Evolutionary conservation across 1,139 yeast genomes (phyloP), one percentile per base, ranked within the genome.

Genomic region (Nadsonia starkeyi-henricii): DNA sequence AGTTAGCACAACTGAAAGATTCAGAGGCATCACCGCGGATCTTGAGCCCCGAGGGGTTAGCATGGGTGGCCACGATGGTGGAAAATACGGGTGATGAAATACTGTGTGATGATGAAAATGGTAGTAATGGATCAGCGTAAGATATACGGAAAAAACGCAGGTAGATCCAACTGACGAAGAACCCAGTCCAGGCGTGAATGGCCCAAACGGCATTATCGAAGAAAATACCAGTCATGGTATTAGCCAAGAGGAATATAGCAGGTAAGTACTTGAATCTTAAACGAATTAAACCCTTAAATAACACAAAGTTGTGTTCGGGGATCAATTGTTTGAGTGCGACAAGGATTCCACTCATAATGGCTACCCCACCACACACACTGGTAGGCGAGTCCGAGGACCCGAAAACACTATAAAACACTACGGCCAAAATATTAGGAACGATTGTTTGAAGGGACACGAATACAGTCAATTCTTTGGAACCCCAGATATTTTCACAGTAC

Each of bases 261-360:
- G 94, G 93, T 43, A 85, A 62, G 53, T 85, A 83, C 64, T 85
- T 62, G 47, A 66, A 78, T 55, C 95, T 74, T 53, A 82, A 73
- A 56, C 81, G 78, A 51, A 83, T 63, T 21, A 73, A 61, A 0
- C 86, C 81, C 50, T 77, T 73, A 60, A 83, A 78, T 42, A 88
- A 66, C 26, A 77, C 76, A 49, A 86, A 74, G 49, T 85, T 80
- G 60, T 86, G 94, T 61, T 89, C 96, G 4, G 96, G 96, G 33
- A 85, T 78, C 56, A 85, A 70, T 64, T 89, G 96, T 64, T 86
- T 88, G 62, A 86, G 77, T 8, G 88, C 93, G 37, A 89, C 95
- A 51, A 88, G 67, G 56, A 85, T 82, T 2, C 86, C 91, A 59
- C 85, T 70, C 53, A 83, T 72, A 51, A 85, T 68, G 1, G 86